Percentiles rank a stretch among this genome's conserved stretches.
phyloP scores from a whole-genome alignment of 306 rosid species.

The Castanopsis chinensis region DNA sequence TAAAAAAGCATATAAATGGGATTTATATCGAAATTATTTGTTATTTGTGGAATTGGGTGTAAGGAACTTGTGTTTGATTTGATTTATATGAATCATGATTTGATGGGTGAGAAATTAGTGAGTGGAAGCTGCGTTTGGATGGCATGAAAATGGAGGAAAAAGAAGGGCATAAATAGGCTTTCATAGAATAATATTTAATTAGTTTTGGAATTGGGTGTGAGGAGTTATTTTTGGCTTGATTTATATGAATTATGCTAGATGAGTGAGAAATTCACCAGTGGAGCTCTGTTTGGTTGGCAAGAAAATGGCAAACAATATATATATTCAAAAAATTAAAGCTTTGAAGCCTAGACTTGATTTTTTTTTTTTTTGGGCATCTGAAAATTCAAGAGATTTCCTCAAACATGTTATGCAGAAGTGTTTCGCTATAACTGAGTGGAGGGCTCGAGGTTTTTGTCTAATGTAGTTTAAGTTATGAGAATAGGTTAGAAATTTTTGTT shows the following conservation, averaged over 20 bases:
- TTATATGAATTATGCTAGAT: background rate
- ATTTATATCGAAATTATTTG: background rate
- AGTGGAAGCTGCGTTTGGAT: too few species aligned
- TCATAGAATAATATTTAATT: too few species aligned
- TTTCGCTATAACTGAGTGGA: background rate
- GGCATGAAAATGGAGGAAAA: too few species aligned
- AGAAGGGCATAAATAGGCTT: too few species aligned
- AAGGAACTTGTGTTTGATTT: background rate
- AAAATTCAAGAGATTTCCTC: background rate
- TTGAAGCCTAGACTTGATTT: background rate
- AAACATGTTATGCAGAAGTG: background rate
- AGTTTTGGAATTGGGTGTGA: background rate
- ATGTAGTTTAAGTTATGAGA: background rate
- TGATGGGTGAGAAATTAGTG: too few species aligned
- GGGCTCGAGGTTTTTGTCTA: background rate
- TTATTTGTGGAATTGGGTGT: background rate
- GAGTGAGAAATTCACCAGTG: background rate
- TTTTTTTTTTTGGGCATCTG: background rate
- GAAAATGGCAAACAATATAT: too few species aligned
- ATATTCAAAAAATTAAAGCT: background rate
- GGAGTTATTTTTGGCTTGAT: background rate
- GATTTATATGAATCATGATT: too few species aligned
- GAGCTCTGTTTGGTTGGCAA: background rate
- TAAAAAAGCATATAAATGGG: background rate
- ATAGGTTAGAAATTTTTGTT: too few species aligned